A percentile compares a stretch with the other conserved stretches of the same genome.
Evolutionary conservation across 2,329 filamentous ascomycete genomes (phyloP).

Genomic region (Clonostachys solani): DNA sequence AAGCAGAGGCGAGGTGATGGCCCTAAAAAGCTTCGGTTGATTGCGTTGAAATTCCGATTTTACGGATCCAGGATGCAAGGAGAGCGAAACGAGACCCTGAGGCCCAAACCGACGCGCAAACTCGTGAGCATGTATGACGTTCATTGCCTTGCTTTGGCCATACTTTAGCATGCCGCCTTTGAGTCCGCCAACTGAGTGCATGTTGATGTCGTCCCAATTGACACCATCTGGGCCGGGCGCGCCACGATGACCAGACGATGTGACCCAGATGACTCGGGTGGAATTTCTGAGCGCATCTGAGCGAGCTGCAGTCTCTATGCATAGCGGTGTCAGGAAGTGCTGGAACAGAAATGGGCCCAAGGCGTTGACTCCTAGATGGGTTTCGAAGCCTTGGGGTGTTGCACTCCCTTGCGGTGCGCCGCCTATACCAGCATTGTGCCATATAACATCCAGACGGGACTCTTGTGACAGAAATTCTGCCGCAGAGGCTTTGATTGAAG

Average conservation of each 20-base stretch:
- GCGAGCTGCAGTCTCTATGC: conserved; percentile 8
- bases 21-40: no score
- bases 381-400: conserved; percentile 4
- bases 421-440: conserved; percentile 28
- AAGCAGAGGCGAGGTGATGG: no score
- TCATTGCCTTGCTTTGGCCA: conserved; percentile 27
- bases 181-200: no score
- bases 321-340: conserved; percentile 2
- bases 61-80: conserved; percentile 27
- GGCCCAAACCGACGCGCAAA: conserved; percentile 16
- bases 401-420: neutral
- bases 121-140: conserved; percentile 21
- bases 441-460: conserved; percentile 24
- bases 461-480: conserved; percentile 12
- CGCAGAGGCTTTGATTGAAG: conserved; percentile 18
- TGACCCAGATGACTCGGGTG: conserved; percentile 14
- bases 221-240: no score
- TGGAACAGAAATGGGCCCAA: conserved; percentile 2
- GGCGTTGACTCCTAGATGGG: conserved; percentile 4
- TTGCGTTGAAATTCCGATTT: conserved; percentile 6
- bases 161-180: conserved; percentile 13
- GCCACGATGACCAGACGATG: conserved; percentile 3
- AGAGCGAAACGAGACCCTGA: conserved; percentile 19
- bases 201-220: no score
- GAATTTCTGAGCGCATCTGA: neutral